Evolutionary conservation across 2,329 filamentous ascomycete genomes (phyloP).

Genomic region (Sporothrix pseudoabietina): DNA sequence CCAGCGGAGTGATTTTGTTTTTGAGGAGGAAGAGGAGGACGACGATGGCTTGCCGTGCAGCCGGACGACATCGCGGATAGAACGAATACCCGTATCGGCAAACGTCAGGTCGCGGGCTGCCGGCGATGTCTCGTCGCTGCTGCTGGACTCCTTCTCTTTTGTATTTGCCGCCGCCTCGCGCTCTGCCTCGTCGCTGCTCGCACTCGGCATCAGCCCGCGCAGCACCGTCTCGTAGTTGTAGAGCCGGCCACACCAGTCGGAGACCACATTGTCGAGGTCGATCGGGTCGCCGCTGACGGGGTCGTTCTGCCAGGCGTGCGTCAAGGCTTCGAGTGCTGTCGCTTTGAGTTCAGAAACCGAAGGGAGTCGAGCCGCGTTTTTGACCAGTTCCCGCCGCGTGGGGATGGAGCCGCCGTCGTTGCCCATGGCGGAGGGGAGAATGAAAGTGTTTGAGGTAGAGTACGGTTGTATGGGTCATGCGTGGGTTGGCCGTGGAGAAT

Average conservation of each 20-base stretch:
- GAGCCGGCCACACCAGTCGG: constrained; percentile 78
- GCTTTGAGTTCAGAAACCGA: constrained; percentile 88
- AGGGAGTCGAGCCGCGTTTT: constrained; percentile 80
- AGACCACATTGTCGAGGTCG: constrained; percentile 70
- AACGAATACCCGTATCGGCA: constrained; percentile 65
- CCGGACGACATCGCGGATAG: constrained; percentile 82
- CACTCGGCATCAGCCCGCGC: constrained; percentile 57
- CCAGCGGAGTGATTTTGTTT: constrained; percentile 49
- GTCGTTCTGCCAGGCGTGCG: constrained; percentile 84
- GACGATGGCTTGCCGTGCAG: constrained; percentile 67
- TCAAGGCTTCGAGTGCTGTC: constrained; percentile 78
- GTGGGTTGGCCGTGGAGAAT: neutral
- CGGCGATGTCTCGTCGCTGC: constrained; percentile 47
- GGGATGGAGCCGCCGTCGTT: constrained; percentile 98
- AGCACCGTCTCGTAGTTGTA: constrained; percentile 96
- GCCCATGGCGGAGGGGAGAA: constrained; percentile 65
- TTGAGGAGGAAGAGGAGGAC: neutral
- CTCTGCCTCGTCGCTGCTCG: constrained; percentile 43
- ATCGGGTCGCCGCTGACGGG: constrained; percentile 81
- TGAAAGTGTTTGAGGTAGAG: neutral
- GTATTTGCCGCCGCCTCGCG: constrained; percentile 44
- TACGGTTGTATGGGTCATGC: neutral
- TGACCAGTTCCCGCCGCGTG: constrained; percentile 92
- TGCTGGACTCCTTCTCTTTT: constrained; percentile 34
- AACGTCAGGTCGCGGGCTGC: constrained; percentile 44